Conservation (phyloP, 2,329 filamentous ascomycete species). For the Paraconiothyrium brasiliense region DNA sequence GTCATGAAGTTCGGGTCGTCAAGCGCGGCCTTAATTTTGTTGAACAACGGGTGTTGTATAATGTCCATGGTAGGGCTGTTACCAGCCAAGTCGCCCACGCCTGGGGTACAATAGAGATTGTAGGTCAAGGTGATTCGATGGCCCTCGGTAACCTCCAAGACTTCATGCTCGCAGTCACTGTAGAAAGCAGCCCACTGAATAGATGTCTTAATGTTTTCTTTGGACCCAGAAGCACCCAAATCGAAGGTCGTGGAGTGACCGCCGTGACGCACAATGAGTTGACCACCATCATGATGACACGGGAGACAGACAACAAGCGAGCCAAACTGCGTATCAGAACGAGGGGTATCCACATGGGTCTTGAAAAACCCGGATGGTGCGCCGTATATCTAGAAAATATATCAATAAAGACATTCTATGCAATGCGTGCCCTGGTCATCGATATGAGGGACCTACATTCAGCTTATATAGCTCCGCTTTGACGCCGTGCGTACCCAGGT, state of each 20-base stretch:
- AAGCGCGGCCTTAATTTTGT: constrained; percentile 44
- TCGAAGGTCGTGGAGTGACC: constrained; percentile 52
- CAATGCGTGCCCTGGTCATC: neutral
- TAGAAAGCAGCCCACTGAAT: constrained; percentile 63
- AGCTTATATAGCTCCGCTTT: constrained; percentile 66
- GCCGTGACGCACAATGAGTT: constrained; percentile 55
- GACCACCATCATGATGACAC: constrained; percentile 52
- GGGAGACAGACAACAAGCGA: constrained; percentile 65
- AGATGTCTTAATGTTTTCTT: neutral
- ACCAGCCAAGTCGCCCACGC: constrained; percentile 31
- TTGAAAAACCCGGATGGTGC: constrained; percentile 62
- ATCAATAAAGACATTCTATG: neutral
- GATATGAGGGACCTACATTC: constrained; percentile 52
- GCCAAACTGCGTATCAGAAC: constrained; percentile 59
- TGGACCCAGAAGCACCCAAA: constrained; percentile 45
- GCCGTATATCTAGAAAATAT: constrained; percentile 57
- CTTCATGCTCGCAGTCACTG: constrained; percentile 60
- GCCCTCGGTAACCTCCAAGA: constrained; percentile 58
- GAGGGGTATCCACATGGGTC: constrained; percentile 64
- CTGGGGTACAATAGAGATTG: constrained; percentile 57
- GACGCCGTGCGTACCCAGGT: constrained; percentile 45
- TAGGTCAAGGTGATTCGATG: constrained; percentile 66
- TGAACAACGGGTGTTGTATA: constrained; percentile 49
- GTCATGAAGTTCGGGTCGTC: constrained; percentile 48
- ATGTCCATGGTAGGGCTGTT: constrained; percentile 40